phyloP scores from a whole-genome alignment of 371 early-diverging fungal species.

The Saksenaea vasiformis region DNA sequence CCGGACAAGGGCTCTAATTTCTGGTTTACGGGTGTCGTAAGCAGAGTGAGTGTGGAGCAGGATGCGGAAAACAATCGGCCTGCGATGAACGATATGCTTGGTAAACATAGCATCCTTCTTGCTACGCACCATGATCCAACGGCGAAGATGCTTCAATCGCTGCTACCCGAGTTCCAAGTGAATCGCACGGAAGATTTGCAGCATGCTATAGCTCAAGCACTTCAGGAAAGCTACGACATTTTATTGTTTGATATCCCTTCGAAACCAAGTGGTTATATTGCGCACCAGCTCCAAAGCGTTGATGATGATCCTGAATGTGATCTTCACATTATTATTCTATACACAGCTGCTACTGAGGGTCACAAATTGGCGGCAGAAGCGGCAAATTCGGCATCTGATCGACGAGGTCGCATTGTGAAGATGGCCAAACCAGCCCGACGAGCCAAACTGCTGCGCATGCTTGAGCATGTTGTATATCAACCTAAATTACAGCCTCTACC shows the following conservation, averaged over 20 bases:
- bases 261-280: slow-evolving; percentile 36
- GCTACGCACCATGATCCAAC: slow-evolving; percentile 37
- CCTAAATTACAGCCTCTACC: slow-evolving; percentile 13
- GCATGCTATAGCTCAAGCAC: slow-evolving; percentile 41
- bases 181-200: slow-evolving; percentile 35
- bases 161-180: slow-evolving; percentile 32
- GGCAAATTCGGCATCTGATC: slow-evolving; percentile 40
- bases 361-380: slow-evolving; percentile 47
- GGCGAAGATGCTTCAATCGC: slow-evolving; percentile 39
- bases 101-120: slow-evolving; percentile 34
- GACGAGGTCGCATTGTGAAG: slow-evolving; percentile 46
- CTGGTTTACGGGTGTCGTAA: slow-evolving; percentile 51
- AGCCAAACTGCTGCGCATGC: slow-evolving; percentile 42
- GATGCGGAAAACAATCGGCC: slow-evolving; percentile 16
- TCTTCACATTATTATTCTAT: slow-evolving; percentile 42
- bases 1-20: slow-evolving; percentile 61
- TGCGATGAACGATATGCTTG: slow-evolving; percentile 16
- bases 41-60: slow-evolving; percentile 22
- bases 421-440: slow-evolving; percentile 64
- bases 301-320: slow-evolving; percentile 51
- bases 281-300: slow-evolving; percentile 44
- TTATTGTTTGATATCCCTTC: slow-evolving; percentile 47
- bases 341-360: slow-evolving; percentile 49
- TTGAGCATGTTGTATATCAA: slow-evolving; percentile 37
- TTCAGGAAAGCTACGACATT: slow-evolving; percentile 43